Evolutionary conservation across 208 protist species (phyloP), one percentile per base, ranked within the genome.

Genomic region (Wallacemonas sp.): DNA sequence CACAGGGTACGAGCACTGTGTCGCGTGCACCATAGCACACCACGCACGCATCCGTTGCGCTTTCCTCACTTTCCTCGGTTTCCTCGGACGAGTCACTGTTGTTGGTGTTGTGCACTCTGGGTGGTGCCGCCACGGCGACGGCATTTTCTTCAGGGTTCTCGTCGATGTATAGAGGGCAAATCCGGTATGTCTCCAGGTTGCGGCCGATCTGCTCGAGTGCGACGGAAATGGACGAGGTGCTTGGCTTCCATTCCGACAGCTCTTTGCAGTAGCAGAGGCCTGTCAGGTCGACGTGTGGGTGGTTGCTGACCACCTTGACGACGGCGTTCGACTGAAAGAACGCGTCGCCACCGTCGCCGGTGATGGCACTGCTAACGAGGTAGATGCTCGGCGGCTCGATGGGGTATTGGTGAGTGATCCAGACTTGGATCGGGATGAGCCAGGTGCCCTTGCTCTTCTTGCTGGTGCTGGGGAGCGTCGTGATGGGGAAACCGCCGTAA

Each of bases 341-440:
- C 7, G 20, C 28, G 33, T 55, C 23, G 29, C 28, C 29, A 10
- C 33, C 62, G 23, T 33, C 25, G 20, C 22, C 29, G 3, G 23
- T 38, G 46, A 29, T 65, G 28, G 63, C 61, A 18, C 16, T 67
- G 12, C 49, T 69, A 1, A 81, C 61, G 20, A 88, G 42, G 65
- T 82, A 88, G 2, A 88, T 55, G 7, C 70, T 71, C 0, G 85
- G 85, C 18, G 85, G 81, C 12, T 91, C 81, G 16, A 85, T 66
- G 3, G 85, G 85, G 29, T 79, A 88, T 31, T 76, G 66, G 7
- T 72, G 68, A 1, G 79, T 79, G 0, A 91, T 39, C 81, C 84
- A 91, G 22, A 91, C 76, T 64, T 91, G 85, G 8, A 87, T 64
- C 1, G 85, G 85, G 2, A 91, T 32, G 33, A 84, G n/a, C 45